Conservation (phyloP, 768 basidiomycete genomes). For the Cystofilobasidium ferigula region DNA sequence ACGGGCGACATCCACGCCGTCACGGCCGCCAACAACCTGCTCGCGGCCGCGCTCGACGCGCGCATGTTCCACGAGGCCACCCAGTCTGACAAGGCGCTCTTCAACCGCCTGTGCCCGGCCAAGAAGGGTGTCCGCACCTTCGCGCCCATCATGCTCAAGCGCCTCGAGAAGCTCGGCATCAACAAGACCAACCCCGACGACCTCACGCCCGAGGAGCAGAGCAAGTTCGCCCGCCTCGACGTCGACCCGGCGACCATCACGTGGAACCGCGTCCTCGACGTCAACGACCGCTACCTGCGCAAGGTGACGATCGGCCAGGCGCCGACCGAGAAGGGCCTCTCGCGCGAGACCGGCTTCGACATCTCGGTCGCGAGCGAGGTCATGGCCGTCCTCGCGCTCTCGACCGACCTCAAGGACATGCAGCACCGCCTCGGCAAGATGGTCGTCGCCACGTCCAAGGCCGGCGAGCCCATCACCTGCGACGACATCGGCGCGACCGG, state of each 20-base stretch:
- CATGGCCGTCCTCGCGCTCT: conserved; percentile 93
- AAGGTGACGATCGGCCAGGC: conserved; percentile 87
- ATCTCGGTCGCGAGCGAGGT: conserved; percentile 94
- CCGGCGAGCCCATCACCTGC: conserved; percentile 82
- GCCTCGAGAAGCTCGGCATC: conserved; percentile 88
- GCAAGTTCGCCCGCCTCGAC: conserved; percentile 79
- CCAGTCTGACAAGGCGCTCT: conserved; percentile 88
- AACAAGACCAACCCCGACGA: conserved; percentile 85
- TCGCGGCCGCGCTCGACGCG: conserved; percentile 92
- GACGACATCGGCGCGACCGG: conserved; percentile 93
- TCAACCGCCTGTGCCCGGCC: conserved; percentile 76
- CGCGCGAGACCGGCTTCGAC: conserved; percentile 84
- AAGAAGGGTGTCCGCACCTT: conserved; percentile 94
- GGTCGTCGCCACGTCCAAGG: conserved; percentile 90
- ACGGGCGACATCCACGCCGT: conserved; percentile 98
- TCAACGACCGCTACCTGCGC: conserved; percentile 92
- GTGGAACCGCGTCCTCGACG: conserved; percentile 92
- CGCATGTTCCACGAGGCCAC: conserved; percentile 97
- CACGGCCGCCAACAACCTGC: conserved; percentile 89
- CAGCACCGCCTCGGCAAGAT: conserved; percentile 81
- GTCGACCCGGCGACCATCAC: conserved; percentile 84
- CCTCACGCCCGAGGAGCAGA: conserved; percentile 83
- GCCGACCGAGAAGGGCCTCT: conserved; percentile 75
- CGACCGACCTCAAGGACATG: conserved; percentile 82
- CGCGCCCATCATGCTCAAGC: conserved; percentile 89